A percentile compares a stretch with the other conserved stretches of the same genome.
Evolutionary conservation across 371 early-diverging fungal species (phyloP).

Genomic region (Mortierella sp.): DNA sequence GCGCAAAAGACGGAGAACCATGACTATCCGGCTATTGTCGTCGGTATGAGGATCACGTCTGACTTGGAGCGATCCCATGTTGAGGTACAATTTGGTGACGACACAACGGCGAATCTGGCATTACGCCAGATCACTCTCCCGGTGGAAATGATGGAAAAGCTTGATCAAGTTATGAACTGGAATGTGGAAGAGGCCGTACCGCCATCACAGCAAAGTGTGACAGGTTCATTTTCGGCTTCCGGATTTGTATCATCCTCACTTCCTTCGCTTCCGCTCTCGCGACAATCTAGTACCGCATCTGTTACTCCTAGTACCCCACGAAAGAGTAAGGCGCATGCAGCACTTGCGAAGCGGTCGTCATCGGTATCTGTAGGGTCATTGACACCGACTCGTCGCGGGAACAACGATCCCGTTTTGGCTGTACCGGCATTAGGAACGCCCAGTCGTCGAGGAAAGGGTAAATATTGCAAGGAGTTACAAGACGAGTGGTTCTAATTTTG

Average conservation of each 20-base stretch:
- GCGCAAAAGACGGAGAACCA: constrained; percentile 14
- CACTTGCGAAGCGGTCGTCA: neutral
- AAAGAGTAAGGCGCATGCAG: constrained; percentile 5
- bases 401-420: neutral
- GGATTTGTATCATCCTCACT: no score
- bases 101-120: constrained; percentile 15
- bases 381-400: constrained; percentile 33
- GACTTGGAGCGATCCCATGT: constrained; percentile 18
- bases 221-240: constrained; percentile 3
- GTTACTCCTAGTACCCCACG: constrained; percentile 19
- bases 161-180: constrained; percentile 32
- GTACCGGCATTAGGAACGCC: neutral
- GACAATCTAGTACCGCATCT: constrained; percentile 9
- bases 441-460: constrained; percentile 24
- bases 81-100: constrained; percentile 38
- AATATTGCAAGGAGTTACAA: no score
- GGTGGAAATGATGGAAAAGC: constrained; percentile 19
- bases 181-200: constrained; percentile 1
- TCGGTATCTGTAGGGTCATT: neutral
- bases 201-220: neutral
- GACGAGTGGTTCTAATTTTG: neutral
- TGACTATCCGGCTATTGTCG: constrained; percentile 21
- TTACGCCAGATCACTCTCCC: constrained; percentile 25
- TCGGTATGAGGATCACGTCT: constrained; percentile 22
- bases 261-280: neutral